Percentiles rank a stretch among this genome's conserved stretches.
phyloP scores from a whole-genome alignment of 73 alveolate genomes.

The Tetrahymena thermophila region DNA sequence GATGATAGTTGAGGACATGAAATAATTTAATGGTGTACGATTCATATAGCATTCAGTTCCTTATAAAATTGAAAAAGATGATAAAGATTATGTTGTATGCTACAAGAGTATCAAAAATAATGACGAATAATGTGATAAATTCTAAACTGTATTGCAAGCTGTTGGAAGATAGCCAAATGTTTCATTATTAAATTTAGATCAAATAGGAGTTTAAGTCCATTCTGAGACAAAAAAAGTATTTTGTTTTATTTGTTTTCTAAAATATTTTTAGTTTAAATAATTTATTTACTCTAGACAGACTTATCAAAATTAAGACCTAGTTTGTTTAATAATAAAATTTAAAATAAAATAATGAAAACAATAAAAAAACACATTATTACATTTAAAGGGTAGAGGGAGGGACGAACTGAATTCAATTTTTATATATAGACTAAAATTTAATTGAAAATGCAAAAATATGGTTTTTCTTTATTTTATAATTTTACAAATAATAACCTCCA shows the following conservation, averaged over 20 bases:
- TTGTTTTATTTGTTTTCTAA: background rate
- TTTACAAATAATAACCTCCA: too few species aligned
- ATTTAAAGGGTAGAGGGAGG: too few species aligned
- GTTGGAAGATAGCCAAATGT: constrained; percentile 90
- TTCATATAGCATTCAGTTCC: constrained; percentile 74
- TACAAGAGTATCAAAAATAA: constrained; percentile 59
- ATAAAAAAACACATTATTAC: too few species aligned
- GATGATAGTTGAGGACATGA: constrained; percentile 73
- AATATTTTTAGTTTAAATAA: constrained; percentile 2
- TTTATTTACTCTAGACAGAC: background rate
- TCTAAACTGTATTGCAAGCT: constrained; percentile 88
- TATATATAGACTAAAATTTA: too few species aligned
- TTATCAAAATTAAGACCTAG: too few species aligned
- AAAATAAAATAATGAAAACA: too few species aligned
- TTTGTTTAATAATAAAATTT: too few species aligned
- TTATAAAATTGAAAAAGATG: constrained; percentile 56
- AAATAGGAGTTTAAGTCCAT: constrained; percentile 75
- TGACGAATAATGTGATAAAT: constrained; percentile 50
- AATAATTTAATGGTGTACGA: constrained; percentile 43
- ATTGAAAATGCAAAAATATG: too few species aligned
- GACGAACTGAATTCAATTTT: too few species aligned
- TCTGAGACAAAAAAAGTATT: constrained; percentile 63
- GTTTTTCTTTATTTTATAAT: too few species aligned
- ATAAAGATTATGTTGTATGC: constrained; percentile 60
- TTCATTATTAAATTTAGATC: constrained; percentile 60